Percentiles rank a stretch among this genome's conserved stretches.
phyloP scores from a whole-genome alignment of 192 early-diverging fungal species.

The Phlyctochytrium bullatum region DNA sequence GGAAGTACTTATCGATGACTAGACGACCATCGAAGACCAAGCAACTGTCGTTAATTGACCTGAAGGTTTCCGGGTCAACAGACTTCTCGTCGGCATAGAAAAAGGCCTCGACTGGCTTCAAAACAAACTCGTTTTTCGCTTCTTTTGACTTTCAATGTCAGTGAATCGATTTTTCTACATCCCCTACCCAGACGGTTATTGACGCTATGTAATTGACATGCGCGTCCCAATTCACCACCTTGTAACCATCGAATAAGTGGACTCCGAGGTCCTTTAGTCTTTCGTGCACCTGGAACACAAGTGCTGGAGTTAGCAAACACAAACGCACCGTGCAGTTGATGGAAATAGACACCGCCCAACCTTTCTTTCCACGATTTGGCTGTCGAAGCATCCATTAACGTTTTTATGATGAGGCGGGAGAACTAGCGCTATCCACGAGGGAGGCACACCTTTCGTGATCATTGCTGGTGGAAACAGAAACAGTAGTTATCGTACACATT shows the following conservation, averaged over 20 bases:
- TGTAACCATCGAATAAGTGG: conserved; percentile 30
- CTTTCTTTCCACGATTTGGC: conserved; percentile 27
- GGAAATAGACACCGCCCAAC: no score
- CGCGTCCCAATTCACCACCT: conserved; percentile 26
- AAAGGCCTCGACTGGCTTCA: conserved; percentile 28
- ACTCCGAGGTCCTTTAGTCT: conserved; percentile 26
- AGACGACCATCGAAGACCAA: conserved; percentile 53
- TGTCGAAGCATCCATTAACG: conserved; percentile 36
- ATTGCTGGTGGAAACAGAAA: conserved; percentile 7
- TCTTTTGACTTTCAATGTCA: neutral
- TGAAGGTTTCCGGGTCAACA: conserved; percentile 42
- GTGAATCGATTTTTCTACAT: neutral
- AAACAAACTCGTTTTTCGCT: conserved; percentile 1
- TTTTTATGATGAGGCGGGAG: conserved; percentile 26
- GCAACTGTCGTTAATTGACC: conserved; percentile 48
- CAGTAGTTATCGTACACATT: conserved; percentile 2
- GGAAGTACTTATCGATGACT: conserved; percentile 54
- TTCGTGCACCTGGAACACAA: conserved; percentile 21
- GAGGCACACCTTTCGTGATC: conserved; percentile 10
- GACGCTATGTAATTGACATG: conserved; percentile 3
- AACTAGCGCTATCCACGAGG: conserved; percentile 29
- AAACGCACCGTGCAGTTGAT: no score
- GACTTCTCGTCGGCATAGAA: conserved; percentile 47
- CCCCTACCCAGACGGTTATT: conserved; percentile 17
- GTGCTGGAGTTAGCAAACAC: neutral